Evolutionary conservation across 768 basidiomycete genomes (phyloP), one percentile per base, ranked within the genome.

Genomic region (Pleurotus eryngii): DNA sequence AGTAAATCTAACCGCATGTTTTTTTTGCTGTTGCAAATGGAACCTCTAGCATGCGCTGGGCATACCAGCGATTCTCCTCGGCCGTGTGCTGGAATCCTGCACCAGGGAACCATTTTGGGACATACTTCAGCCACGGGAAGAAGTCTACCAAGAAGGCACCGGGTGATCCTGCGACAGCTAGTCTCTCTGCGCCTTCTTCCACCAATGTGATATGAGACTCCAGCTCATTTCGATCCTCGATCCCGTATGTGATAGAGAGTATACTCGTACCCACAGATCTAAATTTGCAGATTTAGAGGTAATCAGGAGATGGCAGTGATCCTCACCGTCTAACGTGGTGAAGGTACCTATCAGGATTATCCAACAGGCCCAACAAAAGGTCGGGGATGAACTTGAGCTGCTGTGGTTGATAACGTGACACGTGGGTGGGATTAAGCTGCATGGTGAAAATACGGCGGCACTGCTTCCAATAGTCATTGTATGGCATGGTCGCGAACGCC

Each of bases 71-170:
- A 51, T 43, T 58, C 70, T 18, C 63, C 56, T n/a, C 64, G 0
- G 82, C 85, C 54, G 81, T 78, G 27, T 71, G 71, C 63, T 81
- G 74, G 75, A 86, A 88, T 0, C 75, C 75, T 0, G 82, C 79
- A 11, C 85, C 86, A 4, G 86, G 86, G 35, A 82, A 64, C 81
- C 81, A 88, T 46, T 64, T 62, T 0, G 87, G 86, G 1, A 87
- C 64, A 60, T 80, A 67, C 61, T 72, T 72, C 17, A 77, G 66
- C 3, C 63, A 40, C 1, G 75, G 73, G 17, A 74, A 63, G 26
- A 66, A 55, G 39, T 73, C 69, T 3, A 74, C 73, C n/a, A 73
- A 65, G 57, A 72, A 73, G 11, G 70, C 66, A 45, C 73, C 72
- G 2, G 69, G 70, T 50, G 59, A 60, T 24, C 65, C 62, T 1